Percentiles rank a stretch among this genome's conserved stretches.
Evolutionary conservation across 2,329 filamentous ascomycete genomes (phyloP).

Genomic region (Raffaelea albimanens): DNA sequence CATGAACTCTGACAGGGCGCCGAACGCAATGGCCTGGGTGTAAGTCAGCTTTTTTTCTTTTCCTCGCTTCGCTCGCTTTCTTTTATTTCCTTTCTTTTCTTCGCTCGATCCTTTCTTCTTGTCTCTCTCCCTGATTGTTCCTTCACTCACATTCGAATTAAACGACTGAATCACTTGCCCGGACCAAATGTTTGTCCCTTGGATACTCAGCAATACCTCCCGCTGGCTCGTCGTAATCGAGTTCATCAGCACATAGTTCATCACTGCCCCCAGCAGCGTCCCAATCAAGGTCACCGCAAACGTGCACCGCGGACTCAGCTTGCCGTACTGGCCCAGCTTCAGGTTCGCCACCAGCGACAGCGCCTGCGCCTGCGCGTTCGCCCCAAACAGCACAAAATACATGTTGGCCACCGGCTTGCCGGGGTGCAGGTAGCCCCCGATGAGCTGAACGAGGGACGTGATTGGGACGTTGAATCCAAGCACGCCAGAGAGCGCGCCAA

Average conservation of each 20-base stretch:
- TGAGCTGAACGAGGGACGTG: constrained; percentile 29
- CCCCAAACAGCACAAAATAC: constrained; percentile 30
- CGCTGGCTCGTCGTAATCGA: constrained; percentile 26
- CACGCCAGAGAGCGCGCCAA: constrained; percentile 25
- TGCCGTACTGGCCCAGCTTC: constrained; percentile 27
- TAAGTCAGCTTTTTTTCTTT: not conserved
- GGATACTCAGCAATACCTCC: constrained; percentile 22
- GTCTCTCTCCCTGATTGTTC: no score
- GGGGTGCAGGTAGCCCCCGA: constrained; percentile 36
- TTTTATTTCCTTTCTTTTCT: no score
- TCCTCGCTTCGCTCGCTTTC: no score
- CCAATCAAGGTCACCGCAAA: constrained; percentile 30
- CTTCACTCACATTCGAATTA: constrained; percentile 18
- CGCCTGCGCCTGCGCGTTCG: constrained; percentile 23
- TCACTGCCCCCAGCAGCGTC: constrained; percentile 22
- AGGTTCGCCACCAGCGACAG: constrained; percentile 23
- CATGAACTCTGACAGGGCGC: constrained; percentile 21
- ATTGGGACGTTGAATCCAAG: constrained; percentile 31
- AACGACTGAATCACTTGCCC: constrained; percentile 27
- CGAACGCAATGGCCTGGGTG: constrained; percentile 19
- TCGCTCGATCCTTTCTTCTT: no score
- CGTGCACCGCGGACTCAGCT: constrained; percentile 29
- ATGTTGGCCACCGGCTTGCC: constrained; percentile 30
- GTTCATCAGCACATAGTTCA: constrained; percentile 37
- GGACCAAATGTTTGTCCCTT: constrained; percentile 30